These are phyloP conservation scores for Pythium angustatum DNA, from an alignment of 352 stramenopile species.

Conservation along the genomic window DNA sequence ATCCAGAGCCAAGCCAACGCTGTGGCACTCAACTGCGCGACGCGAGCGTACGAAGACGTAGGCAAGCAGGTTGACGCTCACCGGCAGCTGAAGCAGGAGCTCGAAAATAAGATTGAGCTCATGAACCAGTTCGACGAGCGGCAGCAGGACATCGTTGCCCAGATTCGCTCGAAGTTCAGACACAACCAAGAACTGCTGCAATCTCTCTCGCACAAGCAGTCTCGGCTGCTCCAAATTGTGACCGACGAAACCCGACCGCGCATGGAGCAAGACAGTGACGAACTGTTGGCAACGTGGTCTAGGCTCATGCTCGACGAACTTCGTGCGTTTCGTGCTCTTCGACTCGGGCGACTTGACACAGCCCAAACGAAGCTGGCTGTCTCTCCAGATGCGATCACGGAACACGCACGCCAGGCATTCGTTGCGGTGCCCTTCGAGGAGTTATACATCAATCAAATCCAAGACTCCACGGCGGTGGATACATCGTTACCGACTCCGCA, in stretches of 20 bases:
- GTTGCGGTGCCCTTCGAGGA: constrained; percentile 32
- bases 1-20: constrained; percentile 31
- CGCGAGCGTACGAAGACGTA: constrained; percentile 24
- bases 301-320: constrained; percentile 35
- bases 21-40: constrained; percentile 24
- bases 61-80: constrained; percentile 25
- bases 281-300: constrained; percentile 17
- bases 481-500: neutral
- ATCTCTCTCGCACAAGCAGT: constrained; percentile 31
- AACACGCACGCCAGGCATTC: constrained; percentile 2
- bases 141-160: constrained; percentile 37
- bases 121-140: constrained; percentile 46
- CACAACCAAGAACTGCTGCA: constrained; percentile 34
- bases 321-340: constrained; percentile 27
- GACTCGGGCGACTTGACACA: constrained; percentile 26
- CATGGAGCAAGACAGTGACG: constrained; percentile 16
- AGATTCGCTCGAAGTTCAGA: constrained; percentile 33
- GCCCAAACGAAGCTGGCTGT: constrained; percentile 17
- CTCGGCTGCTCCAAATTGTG: constrained; percentile 21
- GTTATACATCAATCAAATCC: constrained; percentile 44
- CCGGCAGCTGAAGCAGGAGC: constrained; percentile 35
- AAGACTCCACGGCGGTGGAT: neutral
- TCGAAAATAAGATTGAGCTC: constrained; percentile 44
- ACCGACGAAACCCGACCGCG: constrained; percentile 8
- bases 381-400: neutral